phyloP scores from a whole-genome alignment of 2,329 filamentous ascomycete genomes.

The Mycogone perniciosa region DNA sequence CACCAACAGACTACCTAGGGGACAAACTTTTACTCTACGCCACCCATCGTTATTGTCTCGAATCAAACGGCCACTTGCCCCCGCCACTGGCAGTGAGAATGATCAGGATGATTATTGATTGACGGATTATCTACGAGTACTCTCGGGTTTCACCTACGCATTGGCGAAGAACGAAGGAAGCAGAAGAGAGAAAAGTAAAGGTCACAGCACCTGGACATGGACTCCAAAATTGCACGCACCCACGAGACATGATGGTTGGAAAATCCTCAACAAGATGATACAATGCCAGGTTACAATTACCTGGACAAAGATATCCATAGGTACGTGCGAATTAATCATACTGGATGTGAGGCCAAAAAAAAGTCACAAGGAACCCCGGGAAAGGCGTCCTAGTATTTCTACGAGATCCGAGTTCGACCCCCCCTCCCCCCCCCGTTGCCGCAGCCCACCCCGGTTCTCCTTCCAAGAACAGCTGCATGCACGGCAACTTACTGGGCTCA shows the following conservation, averaged over 20 bases:
- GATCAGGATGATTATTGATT: slow-evolving; percentile 2
- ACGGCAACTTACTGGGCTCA: slow-evolving; percentile 21
- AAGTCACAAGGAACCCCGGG: slow-evolving; percentile 10
- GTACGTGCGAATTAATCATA: background rate
- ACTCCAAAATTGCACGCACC: background rate
- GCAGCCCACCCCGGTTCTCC: slow-evolving; percentile 26
- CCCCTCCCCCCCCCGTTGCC: slow-evolving; percentile 4
- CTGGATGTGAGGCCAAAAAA: slow-evolving; percentile 7
- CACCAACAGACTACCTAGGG: background rate
- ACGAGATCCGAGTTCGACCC: slow-evolving; percentile 12
- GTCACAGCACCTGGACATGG: slow-evolving; percentile 1
- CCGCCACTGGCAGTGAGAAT: background rate
- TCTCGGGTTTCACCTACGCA: slow-evolving; percentile 3
- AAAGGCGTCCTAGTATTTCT: slow-evolving; percentile 11
- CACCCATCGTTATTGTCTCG: slow-evolving; percentile 9
- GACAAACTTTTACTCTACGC: background rate
- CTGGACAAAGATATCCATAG: background rate
- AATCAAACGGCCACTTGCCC: slow-evolving; percentile 1
- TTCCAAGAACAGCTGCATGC: slow-evolving; percentile 44
- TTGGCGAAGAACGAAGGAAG: background rate
- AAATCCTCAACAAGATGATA: background rate
- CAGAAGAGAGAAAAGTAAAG: background rate
- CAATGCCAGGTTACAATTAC: background rate
- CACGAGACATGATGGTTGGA: slow-evolving; percentile 2
- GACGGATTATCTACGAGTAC: background rate